phyloP scores from a whole-genome alignment of 2,329 filamentous ascomycete species.

The Pseudovirgaria hyperparasitica region DNA sequence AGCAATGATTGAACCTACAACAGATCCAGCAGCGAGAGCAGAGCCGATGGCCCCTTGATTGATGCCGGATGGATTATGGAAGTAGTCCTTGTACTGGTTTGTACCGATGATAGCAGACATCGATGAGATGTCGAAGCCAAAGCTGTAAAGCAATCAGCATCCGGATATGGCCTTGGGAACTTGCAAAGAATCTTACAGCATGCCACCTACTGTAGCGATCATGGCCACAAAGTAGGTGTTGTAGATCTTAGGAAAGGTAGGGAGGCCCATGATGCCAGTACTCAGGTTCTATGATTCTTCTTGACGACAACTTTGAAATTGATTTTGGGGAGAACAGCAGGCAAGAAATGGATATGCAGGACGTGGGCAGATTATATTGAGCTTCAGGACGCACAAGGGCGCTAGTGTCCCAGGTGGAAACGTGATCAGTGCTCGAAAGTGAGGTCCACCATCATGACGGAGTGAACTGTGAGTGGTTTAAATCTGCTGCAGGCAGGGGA shows the following conservation, averaged over 20 bases:
- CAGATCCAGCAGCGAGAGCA: conserved; percentile 36
- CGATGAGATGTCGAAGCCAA: conserved; percentile 44
- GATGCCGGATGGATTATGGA: conserved; percentile 36
- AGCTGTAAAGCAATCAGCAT: conserved; percentile 14
- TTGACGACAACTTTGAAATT: no score
- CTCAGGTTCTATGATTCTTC: no score
- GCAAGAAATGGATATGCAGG: no score
- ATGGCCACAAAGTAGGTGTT: conserved; percentile 42
- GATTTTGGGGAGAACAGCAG: no score
- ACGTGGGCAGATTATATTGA: no score
- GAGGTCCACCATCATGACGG: no score
- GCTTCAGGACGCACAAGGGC: no score
- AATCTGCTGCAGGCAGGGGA: no score
- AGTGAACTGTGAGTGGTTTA: no score
- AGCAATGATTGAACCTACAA: conserved; percentile 35
- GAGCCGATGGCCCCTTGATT: conserved; percentile 37
- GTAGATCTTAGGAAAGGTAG: conserved; percentile 36
- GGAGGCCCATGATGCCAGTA: conserved; percentile 17
- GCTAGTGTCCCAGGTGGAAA: no score
- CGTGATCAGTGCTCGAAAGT: no score
- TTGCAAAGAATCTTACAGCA: conserved; percentile 23
- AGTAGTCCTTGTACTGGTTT: conserved; percentile 36
- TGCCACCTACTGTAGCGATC: conserved; percentile 40
- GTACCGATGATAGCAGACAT: conserved; percentile 42
- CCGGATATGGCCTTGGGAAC: neutral